Conservation (phyloP, 306 rosid genomes). For the Pterocarpus santalinus region DNA sequence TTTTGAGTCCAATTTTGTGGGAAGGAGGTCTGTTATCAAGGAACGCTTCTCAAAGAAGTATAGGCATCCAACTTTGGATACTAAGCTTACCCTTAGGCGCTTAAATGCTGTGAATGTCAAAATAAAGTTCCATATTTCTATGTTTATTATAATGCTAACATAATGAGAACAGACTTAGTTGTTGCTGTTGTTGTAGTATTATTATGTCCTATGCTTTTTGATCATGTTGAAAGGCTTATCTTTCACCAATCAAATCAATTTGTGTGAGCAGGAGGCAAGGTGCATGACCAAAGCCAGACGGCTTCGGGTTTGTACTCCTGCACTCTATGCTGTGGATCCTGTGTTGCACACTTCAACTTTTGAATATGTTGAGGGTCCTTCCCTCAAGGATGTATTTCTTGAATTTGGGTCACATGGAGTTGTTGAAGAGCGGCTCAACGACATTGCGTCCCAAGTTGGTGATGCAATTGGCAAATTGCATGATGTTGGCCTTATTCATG, state of each 20-base stretch:
- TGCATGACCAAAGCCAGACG: slow-evolving; percentile 91
- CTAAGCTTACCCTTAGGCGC: slow-evolving; percentile 85
- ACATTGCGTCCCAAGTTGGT: slow-evolving; percentile 81
- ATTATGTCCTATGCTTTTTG: not conserved
- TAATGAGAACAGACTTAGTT: not conserved
- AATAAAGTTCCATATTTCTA: not conserved
- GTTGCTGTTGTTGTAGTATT: not conserved
- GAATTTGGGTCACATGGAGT: slow-evolving; percentile 64
- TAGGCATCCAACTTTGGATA: slow-evolving; percentile 90
- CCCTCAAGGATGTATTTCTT: slow-evolving; percentile 81
- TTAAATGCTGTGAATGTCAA: slow-evolving; percentile 69
- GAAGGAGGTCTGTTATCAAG: slow-evolving; percentile 81
- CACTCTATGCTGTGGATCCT: slow-evolving; percentile 72
- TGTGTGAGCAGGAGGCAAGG: slow-evolving; percentile 82
- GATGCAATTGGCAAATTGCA: slow-evolving; percentile 81
- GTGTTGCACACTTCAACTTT: slow-evolving; percentile 72
- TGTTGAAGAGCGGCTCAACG: slow-evolving; percentile 57
- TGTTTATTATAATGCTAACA: not conserved
- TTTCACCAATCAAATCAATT: slow-evolving; percentile 12
- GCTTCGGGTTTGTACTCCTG: slow-evolving; percentile 85
- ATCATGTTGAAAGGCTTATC: not conserved
- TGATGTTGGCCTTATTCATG: slow-evolving; percentile 88
- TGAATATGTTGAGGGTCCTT: slow-evolving; percentile 81
- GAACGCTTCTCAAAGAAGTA: slow-evolving; percentile 94
- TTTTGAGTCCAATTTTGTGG: slow-evolving; percentile 81